Evolutionary conservation across 1,139 yeast species (phyloP), one percentile per base, ranked within the genome.

Genomic region (Protomyces inundatus): DNA sequence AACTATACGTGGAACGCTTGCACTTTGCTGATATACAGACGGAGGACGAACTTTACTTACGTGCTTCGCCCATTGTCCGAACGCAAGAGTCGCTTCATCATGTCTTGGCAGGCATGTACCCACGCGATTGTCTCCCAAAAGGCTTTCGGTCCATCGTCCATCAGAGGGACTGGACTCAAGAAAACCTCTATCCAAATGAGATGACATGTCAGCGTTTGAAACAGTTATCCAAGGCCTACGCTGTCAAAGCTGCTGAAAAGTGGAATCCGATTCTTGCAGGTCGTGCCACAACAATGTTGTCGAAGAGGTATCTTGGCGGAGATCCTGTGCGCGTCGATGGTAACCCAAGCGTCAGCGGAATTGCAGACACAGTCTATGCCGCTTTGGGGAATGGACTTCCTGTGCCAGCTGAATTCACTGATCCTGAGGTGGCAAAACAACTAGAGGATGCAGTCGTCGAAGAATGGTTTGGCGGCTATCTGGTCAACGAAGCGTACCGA

Each of bases 391-490:
- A 68, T 51, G 66, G 60, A 10, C 62, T 69, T n/a, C 39, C 57
- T 1, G 7, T 67, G 12, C 69, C 70, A 6, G 61, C 56, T 10
- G 70, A 67, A 10, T 63, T 68, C 6, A 54, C 42, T 6, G 69
- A 67, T 50, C 50, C 62, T 4, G 56, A 61, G 23, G 64, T 68
- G 35, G 45, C 57, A 30, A 54, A 57, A 35, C 64, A 66, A 12
- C 50, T 69, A 34, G 65, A 65, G 33, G 58, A 60, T 4, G 67
- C 71, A 4, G 69, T 66, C 9, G 64, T 68, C 33, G 66, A 64
- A 35, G 71, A 69, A 51, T 69, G 71, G 71, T 69, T 68, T 12
- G 70, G 68, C 14, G 71, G 70, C 33, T 67, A 68, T 54, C 54
- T 66, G 48, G 62, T 65, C 6, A 54, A 54, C 30, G 34, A 45